Conservation (phyloP, 2,329 filamentous ascomycete genomes). For the Nemania abortiva region DNA sequence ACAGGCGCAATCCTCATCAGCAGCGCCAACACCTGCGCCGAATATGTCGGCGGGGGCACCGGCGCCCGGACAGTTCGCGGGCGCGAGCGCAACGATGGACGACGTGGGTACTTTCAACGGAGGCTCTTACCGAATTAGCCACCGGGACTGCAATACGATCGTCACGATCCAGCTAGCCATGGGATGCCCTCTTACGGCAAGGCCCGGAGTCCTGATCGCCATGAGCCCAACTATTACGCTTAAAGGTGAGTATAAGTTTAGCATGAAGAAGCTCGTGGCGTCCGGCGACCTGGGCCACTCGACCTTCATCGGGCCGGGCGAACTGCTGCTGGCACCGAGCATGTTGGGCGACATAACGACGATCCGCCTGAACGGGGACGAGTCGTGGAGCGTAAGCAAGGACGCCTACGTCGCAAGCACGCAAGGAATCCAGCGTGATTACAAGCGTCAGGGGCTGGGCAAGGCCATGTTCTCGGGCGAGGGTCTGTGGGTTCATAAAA, state of each 20-base stretch:
- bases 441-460: constrained; percentile 84
- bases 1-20: constrained; percentile 29
- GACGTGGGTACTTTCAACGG: constrained; percentile 98
- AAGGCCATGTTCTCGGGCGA: constrained; percentile 97
- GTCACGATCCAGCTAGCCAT: constrained; percentile 90
- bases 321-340: constrained; percentile 84
- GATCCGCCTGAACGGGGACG: constrained; percentile 76
- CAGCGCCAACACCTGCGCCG: constrained; percentile 44
- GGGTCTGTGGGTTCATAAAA: constrained; percentile 89
- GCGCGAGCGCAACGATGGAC: constrained; percentile 74
- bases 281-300: constrained; percentile 84
- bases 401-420: constrained; percentile 90
- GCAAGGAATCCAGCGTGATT: constrained; percentile 87
- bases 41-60: constrained; percentile 57
- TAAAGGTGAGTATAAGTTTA: constrained; percentile 85
- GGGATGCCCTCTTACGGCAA: constrained; percentile 84
- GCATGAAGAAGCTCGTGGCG: constrained; percentile 88
- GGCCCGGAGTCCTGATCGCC: constrained; percentile 91
- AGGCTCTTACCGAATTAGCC: constrained; percentile 91
- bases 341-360: constrained; percentile 88
- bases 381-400: constrained; percentile 86
- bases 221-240: constrained; percentile 92
- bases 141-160: constrained; percentile 90
- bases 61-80: constrained; percentile 69
- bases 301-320: constrained; percentile 88